Percentiles rank a stretch among this genome's conserved stretches.
Conservation (phyloP, 345 rosid genomes). For the Aquilaria yunnanensis region DNA sequence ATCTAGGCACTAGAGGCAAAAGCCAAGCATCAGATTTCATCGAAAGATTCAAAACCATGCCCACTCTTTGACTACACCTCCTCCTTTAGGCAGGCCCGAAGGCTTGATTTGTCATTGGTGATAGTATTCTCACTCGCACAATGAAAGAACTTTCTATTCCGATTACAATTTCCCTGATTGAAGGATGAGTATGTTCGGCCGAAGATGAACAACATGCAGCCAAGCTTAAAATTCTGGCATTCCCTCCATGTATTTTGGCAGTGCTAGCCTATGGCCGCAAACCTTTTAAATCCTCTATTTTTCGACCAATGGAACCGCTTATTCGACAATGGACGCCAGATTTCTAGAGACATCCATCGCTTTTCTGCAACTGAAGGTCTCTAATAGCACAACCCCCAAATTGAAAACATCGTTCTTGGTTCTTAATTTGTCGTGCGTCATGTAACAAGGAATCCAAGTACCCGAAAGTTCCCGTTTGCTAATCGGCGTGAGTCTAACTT, state of each 20-base stretch:
- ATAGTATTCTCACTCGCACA: constrained; percentile 23
- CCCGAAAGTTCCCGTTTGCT: constrained; percentile 74
- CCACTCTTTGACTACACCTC: too few species aligned
- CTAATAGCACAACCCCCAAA: constrained; percentile 61
- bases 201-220: constrained; percentile 53
- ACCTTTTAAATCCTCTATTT: constrained; percentile 24
- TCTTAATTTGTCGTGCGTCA: constrained; percentile 43
- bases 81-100: too few species aligned
- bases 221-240: constrained; percentile 31
- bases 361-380: constrained; percentile 60
- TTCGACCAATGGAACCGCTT: constrained; percentile 48
- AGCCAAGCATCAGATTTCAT: too few species aligned
- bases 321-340: constrained; percentile 58
- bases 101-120: too few species aligned
- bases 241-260: constrained; percentile 26
- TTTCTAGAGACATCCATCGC: constrained; percentile 41
- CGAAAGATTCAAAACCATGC: too few species aligned
- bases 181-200: constrained; percentile 39
- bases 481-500: constrained; percentile 8
- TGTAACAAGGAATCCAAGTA: constrained; percentile 59
- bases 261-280: constrained; percentile 32
- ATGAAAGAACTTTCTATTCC: constrained; percentile 28
- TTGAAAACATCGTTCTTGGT: constrained; percentile 57
- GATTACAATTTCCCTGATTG: constrained; percentile 36
- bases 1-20: too few species aligned